Conservation (phyloP, 1,139 yeast species). For the Taphrina sp. region DNA sequence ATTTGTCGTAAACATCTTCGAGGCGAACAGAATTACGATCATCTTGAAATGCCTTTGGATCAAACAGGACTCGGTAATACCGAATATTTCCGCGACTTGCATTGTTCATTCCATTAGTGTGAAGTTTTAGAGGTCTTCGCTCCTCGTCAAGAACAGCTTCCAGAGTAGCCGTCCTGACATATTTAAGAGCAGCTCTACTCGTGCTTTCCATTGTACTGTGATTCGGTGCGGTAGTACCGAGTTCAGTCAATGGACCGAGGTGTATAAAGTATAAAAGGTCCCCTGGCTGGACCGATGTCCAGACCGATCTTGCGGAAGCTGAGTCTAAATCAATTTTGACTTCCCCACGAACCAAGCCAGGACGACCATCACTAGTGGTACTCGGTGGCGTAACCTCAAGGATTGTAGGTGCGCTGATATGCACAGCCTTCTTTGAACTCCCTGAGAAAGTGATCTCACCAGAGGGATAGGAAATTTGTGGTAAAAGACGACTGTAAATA, state of each 20-base stretch:
- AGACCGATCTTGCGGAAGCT: conserved; percentile 40
- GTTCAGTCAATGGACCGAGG: conserved; percentile 37
- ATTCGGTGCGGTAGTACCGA: conserved; percentile 32
- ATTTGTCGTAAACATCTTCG: conserved; percentile 16
- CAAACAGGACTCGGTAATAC: conserved; percentile 27
- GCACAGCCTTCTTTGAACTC: conserved; percentile 43
- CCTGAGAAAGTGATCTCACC: conserved; percentile 40
- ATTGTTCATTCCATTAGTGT: neutral
- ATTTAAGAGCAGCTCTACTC: conserved; percentile 39
- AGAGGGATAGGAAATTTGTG: conserved; percentile 30
- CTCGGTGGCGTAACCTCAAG: conserved; percentile 41
- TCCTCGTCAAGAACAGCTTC: conserved; percentile 39
- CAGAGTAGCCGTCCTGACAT: conserved; percentile 41
- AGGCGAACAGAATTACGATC: conserved; percentile 1
- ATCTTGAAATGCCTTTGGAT: conserved; percentile 15
- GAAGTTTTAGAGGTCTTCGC: conserved; percentile 31
- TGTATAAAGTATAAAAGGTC: conserved; percentile 43
- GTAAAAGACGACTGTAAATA: conserved; percentile 40
- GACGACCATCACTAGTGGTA: conserved; percentile 39
- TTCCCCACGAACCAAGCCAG: conserved; percentile 40
- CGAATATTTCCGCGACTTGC: conserved; percentile 31
- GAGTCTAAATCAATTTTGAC: conserved; percentile 41
- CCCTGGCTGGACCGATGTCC: conserved; percentile 43
- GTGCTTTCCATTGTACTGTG: conserved; percentile 21
- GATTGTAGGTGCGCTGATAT: conserved; percentile 39